Conservation (phyloP, 805 yeast species). For the Teunomyces lycoperdinae region DNA sequence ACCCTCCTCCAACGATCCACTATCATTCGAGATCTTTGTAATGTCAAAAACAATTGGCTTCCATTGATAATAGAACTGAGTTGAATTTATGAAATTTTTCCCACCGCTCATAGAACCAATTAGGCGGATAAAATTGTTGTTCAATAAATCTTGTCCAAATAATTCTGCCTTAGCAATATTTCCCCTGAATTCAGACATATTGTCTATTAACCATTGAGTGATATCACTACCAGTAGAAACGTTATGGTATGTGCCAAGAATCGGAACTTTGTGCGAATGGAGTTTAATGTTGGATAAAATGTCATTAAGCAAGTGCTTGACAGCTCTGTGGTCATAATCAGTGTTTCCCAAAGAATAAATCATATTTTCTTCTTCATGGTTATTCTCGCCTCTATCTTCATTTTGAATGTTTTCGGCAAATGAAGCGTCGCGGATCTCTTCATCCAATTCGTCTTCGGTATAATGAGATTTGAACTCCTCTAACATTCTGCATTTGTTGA, state of each 20-base stretch:
- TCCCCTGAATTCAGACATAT: slow-evolving; percentile 40
- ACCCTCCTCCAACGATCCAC: slow-evolving; percentile 2
- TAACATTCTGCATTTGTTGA: slow-evolving; percentile 70
- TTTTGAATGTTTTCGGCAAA: slow-evolving; percentile 7
- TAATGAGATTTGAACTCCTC: slow-evolving; percentile 59
- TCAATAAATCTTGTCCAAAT: slow-evolving; percentile 70
- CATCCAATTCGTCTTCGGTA: slow-evolving; percentile 41
- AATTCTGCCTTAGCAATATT: slow-evolving; percentile 60
- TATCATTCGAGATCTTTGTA: slow-evolving; percentile 20
- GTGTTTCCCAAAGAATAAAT: slow-evolving; percentile 32
- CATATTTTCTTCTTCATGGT: slow-evolving; percentile 11
- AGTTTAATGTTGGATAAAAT: slow-evolving; percentile 48
- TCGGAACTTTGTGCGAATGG: slow-evolving; percentile 56
- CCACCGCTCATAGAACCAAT: slow-evolving; percentile 57
- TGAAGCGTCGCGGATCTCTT: slow-evolving; percentile 25
- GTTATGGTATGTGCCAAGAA: slow-evolving; percentile 64
- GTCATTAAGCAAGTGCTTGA: slow-evolving; percentile 35
- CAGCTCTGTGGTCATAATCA: slow-evolving; percentile 25
- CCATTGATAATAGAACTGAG: slow-evolving; percentile 80
- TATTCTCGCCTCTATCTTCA: slow-evolving; percentile 4
- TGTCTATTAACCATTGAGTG: slow-evolving; percentile 55
- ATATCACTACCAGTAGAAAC: slow-evolving; percentile 62
- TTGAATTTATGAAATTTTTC: slow-evolving; percentile 65
- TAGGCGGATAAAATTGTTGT: slow-evolving; percentile 57
- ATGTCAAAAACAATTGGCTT: slow-evolving; percentile 61